Evolutionary conservation across 116 monocot species (phyloP).

Genomic region (Iris pallida): DNA sequence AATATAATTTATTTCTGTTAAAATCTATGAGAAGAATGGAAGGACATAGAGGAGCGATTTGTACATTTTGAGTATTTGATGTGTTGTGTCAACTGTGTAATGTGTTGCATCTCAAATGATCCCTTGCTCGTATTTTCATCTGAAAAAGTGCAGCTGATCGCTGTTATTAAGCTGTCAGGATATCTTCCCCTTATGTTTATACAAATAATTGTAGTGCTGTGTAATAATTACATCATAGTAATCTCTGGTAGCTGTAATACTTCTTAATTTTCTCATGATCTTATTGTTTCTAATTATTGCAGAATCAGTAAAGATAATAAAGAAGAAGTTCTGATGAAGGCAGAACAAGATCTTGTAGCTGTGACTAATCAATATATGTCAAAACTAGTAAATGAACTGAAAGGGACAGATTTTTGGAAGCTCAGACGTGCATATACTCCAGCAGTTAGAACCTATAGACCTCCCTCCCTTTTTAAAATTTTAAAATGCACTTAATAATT

Average conservation of each 20-base stretch:
- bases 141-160: no score
- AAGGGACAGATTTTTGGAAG: constrained; percentile 95
- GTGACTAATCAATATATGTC: constrained; percentile 78
- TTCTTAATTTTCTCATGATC: constrained; percentile 2
- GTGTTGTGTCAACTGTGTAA: no score
- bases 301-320: constrained; percentile 79
- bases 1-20: no score
- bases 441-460: constrained; percentile 37
- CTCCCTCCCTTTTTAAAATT: background rate
- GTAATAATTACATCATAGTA: no score
- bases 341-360: constrained; percentile 73
- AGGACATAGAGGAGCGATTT: no score
- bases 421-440: constrained; percentile 89
- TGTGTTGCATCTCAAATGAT: no score
- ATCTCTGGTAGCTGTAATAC: background rate
- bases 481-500: background rate
- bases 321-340: constrained; percentile 80
- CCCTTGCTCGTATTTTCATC: no score
- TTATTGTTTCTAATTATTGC: constrained; percentile 8
- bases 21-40: no score
- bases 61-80: no score
- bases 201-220: no score
- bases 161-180: no score
- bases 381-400: constrained; percentile 79
- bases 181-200: no score